Evolutionary conservation across 1,139 yeast genomes (phyloP), one percentile per base, ranked within the genome.

Genomic region (Komagataea norvegica): DNA sequence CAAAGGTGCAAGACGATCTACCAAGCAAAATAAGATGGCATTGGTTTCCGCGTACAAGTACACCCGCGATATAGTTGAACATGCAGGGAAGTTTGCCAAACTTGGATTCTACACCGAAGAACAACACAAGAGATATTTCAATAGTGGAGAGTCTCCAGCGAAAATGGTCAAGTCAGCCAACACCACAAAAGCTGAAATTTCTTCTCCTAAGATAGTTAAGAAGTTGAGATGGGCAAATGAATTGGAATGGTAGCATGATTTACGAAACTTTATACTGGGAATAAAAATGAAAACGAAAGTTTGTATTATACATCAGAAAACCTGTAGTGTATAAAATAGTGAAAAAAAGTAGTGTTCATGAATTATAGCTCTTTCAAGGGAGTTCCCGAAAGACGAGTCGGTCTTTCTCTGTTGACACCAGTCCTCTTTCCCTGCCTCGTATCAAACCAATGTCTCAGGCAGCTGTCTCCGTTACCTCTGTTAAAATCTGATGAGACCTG

Each of bases 381-480:
- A n/a, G n/a, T n/a, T n/a, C n/a, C n/a, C n/a, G n/a, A n/a, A n/a
- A n/a, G n/a, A n/a, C n/a, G n/a, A n/a, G n/a, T n/a, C n/a, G n/a
- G n/a, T n/a, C n/a, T n/a, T n/a, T n/a, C n/a, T n/a, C n/a, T n/a
- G n/a, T n/a, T n/a, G n/a, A n/a, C n/a, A 11, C 14, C 17, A 8
- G 10, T 13, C 17, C 69, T 67, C 43, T 61, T 56, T 45, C 62
- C 49, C 21, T 60, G 58, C 62, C 67, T 67, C 16, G 66, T 65
- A 16, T 73, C 74, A 53, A 63, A 70, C 56, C 63, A 74, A 47
- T 66, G 65, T 22, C 68, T 65, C 22, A 77, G 68, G 54, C 80
- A 75, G 19, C 79, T 71, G 47, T 68, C 70, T 3, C 64, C 20
- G 16, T 40, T 65, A 37, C 70, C 64, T 64, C 77, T 74, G 2